phyloP scores from a whole-genome alignment of 352 stramenopile genomes.

The Albugo laibachii region DNA sequence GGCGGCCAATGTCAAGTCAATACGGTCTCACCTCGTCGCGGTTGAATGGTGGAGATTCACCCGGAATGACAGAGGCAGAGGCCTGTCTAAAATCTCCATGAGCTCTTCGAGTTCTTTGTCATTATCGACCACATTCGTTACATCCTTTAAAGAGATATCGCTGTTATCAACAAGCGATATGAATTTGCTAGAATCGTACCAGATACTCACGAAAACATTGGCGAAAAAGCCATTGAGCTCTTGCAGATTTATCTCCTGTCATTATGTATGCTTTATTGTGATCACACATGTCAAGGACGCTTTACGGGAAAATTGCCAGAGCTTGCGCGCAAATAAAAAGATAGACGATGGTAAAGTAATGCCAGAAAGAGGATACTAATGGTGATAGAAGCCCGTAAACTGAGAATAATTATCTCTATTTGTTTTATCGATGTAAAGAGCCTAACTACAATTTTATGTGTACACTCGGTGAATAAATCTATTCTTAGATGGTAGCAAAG shows the following conservation, averaged over 20 bases:
- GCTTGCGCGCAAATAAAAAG: too few relatives aligned
- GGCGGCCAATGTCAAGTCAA: neutral
- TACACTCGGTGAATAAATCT: too few relatives aligned
- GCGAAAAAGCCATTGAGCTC: constrained; percentile 55
- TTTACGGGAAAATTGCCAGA: too few relatives aligned
- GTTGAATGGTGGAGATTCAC: constrained; percentile 56
- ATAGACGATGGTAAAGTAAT: too few relatives aligned
- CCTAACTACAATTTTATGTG: neutral
- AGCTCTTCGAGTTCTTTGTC: constrained; percentile 33
- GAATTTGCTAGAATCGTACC: constrained; percentile 7
- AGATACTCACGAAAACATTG: constrained; percentile 71
- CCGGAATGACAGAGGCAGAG: constrained; percentile 63
- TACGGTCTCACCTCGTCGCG: constrained; percentile 14
- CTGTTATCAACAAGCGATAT: neutral
- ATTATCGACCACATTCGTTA: constrained; percentile 30
- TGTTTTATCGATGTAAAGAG: too few relatives aligned
- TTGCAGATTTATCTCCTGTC: constrained; percentile 14
- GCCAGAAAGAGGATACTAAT: too few relatives aligned
- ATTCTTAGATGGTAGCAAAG: too few relatives aligned
- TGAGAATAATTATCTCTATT: too few relatives aligned
- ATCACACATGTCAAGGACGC: neutral
- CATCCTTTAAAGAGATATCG: constrained; percentile 11
- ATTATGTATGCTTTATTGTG: neutral
- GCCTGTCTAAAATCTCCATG: constrained; percentile 52
- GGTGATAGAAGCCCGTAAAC: too few relatives aligned